Evolutionary conservation across 441 rosid species (phyloP).

Genomic region (Capsella rubella): DNA sequence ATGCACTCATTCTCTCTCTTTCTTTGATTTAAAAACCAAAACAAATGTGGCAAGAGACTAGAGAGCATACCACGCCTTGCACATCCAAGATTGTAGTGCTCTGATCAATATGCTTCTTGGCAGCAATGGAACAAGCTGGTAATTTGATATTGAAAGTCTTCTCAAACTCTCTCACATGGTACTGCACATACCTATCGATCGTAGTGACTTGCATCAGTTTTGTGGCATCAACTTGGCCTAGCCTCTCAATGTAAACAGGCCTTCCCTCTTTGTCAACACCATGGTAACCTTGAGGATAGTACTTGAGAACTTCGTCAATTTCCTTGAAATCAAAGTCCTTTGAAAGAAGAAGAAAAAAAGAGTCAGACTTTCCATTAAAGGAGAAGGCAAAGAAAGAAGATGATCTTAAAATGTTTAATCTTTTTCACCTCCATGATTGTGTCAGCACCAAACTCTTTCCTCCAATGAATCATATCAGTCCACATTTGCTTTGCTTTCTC

Average conservation of each 20-base stretch:
- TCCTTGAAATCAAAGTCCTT: constrained; percentile 77
- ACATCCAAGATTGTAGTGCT: constrained; percentile 98
- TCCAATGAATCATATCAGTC: constrained; percentile 98
- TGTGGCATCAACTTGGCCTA: constrained; percentile 82
- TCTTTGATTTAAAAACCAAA: constrained; percentile 29
- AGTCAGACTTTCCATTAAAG: constrained; percentile 3
- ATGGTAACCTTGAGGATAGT: constrained; percentile 96
- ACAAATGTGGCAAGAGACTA: neutral
- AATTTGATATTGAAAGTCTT: constrained; percentile 73
- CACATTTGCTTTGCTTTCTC: constrained; percentile 98
- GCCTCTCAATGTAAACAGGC: constrained; percentile 84
- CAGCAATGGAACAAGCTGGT: constrained; percentile 87
- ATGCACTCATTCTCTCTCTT: neutral
- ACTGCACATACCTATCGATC: constrained; percentile 63
- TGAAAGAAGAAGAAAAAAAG: constrained; percentile 12
- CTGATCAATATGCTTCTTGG: constrained; percentile 86
- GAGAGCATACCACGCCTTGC: constrained; percentile 78
- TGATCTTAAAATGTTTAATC: neutral
- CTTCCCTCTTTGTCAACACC: constrained; percentile 95
- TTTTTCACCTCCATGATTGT: constrained; percentile 73
- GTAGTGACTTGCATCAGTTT: constrained; percentile 76
- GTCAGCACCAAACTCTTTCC: constrained; percentile 87
- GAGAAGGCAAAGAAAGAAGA: neutral
- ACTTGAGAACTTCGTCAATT: constrained; percentile 70
- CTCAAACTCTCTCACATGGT: constrained; percentile 79